Evolutionary conservation across 495 filamentous ascomycete species (phyloP), one percentile per base, ranked within the genome.

Genomic region (Penicillium alfredii): DNA sequence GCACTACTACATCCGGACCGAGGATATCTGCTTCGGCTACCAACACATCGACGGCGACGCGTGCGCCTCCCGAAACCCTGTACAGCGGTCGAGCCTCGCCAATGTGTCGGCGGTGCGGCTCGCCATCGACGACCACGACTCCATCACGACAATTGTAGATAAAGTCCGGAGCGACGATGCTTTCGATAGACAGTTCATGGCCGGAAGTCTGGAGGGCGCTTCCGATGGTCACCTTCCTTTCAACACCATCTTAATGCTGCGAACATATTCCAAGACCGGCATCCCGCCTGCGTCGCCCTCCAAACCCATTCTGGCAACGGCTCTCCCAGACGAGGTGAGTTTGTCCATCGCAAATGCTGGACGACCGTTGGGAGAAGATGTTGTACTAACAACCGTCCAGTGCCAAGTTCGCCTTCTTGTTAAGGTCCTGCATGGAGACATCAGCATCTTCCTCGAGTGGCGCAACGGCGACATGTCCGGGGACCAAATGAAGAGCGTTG

Each of bases 11-110:
- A 72, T 73, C 21, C 68, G 66, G 1, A 63, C 66, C 8, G 66
- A 76, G 24, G 63, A 74, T 37, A 64, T 80, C 14, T 72, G 64
- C 33, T 82, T 81, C 48, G 76, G 76, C 9, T 74, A 68, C 40
- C 62, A 66, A 35, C 45, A 57, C 43, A 49, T 60, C 34, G 56
- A 52, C 33, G 44, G 43, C 33, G 58, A 55, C 30, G 45, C 27
- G 3, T 37, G 35, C 17, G 37, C 48, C 8, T 42, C 37, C 22
- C 37, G 41, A 40, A 28, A 46, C 13, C 27, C 26, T 49, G 46
- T 47, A 35, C 47, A 47, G 37, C 44, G 34, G 27, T 42, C 58
- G 18, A 45, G 30, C 16, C 12, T 18, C 26, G 30, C 36, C 35
- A 43, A 41, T 8, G 34, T 52, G 11, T 47, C 42, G 20, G 42